Percentiles rank a stretch among this genome's conserved stretches.
These are phyloP conservation scores for Pythium aristosporum DNA, from an alignment of 352 stramenopile species.

Conservation along the genomic window DNA sequence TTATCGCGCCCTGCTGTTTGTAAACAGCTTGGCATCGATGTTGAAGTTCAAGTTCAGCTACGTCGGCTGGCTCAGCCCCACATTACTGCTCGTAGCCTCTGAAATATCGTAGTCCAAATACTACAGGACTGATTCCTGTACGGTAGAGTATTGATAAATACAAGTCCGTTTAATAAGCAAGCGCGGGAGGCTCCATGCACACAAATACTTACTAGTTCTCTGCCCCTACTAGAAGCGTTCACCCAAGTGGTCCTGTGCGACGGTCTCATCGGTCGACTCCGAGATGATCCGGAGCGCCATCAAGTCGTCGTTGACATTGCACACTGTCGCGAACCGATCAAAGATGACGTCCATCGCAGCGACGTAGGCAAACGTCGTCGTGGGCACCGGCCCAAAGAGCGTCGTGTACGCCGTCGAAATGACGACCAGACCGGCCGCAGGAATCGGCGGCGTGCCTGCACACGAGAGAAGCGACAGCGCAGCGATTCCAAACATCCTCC, in stretches of 20 bases:
- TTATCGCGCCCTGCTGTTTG: too few relatives aligned
- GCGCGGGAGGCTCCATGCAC: too few relatives aligned
- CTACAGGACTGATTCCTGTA: too few relatives aligned
- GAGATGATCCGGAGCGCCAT: conserved; percentile 77
- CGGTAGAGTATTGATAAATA: too few relatives aligned
- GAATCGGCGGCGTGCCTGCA: conserved; percentile 54
- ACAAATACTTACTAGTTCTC: background rate
- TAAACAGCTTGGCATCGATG: too few relatives aligned
- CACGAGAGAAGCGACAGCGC: conserved; percentile 55
- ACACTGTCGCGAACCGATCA: conserved; percentile 60
- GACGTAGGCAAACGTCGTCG: conserved; percentile 51
- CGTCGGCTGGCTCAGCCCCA: too few relatives aligned
- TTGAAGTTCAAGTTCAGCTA: too few relatives aligned
- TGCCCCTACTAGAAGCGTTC: conserved; percentile 27
- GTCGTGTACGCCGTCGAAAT: conserved; percentile 71
- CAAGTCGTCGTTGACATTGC: conserved; percentile 80
- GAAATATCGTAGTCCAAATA: too few relatives aligned
- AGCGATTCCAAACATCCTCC: conserved; percentile 49
- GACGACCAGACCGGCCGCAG: conserved; percentile 43
- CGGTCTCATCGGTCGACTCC: conserved; percentile 69
- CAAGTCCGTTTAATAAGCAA: too few relatives aligned
- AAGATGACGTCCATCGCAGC: conserved; percentile 64
- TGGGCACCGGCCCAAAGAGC: conserved; percentile 51
- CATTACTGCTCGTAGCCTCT: too few relatives aligned
- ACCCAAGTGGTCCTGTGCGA: conserved; percentile 52